Conservation (phyloP, 495 filamentous ascomycete species). For the Aspergillus asperescens region DNA sequence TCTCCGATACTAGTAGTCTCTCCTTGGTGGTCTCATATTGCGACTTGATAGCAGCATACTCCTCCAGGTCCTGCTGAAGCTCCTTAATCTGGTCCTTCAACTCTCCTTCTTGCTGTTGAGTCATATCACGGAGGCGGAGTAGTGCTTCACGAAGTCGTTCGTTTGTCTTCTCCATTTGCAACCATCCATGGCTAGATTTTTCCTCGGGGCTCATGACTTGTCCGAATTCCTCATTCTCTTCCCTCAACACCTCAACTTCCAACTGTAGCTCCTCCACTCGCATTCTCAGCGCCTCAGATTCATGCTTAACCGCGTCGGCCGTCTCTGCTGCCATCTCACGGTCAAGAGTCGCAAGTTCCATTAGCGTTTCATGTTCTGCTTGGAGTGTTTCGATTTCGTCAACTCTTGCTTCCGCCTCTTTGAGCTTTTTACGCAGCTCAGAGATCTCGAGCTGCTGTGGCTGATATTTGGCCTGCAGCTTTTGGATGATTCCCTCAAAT, state of each 20-base stretch:
- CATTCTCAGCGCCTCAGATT: constrained; percentile 69
- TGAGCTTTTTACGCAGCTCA: constrained; percentile 69
- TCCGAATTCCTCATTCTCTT: constrained; percentile 78
- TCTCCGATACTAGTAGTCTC: constrained; percentile 64
- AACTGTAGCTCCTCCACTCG: constrained; percentile 79
- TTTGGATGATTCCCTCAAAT: constrained; percentile 85
- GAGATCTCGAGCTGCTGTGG: constrained; percentile 75
- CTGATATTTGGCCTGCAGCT: constrained; percentile 83
- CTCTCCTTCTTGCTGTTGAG: constrained; percentile 78
- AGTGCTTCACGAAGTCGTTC: constrained; percentile 84
- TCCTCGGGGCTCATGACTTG: constrained; percentile 87
- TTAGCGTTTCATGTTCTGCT: constrained; percentile 72
- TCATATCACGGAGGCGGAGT: constrained; percentile 76
- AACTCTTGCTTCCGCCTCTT: constrained; percentile 63
- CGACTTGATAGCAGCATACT: constrained; percentile 64
- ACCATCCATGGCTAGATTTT: constrained; percentile 75
- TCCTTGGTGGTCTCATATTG: constrained; percentile 65
- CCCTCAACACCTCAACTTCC: constrained; percentile 78
- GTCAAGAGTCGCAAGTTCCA: constrained; percentile 87
- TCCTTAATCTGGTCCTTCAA: constrained; percentile 69
- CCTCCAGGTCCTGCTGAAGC: constrained; percentile 71
- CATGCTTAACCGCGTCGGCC: constrained; percentile 70
- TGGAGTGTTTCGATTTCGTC: constrained; percentile 67
- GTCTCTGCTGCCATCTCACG: constrained; percentile 96
- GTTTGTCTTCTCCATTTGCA: constrained; percentile 86